Conservation (phyloP, 2,329 filamentous ascomycete genomes). For the Aspergillus sclerotialis region DNA sequence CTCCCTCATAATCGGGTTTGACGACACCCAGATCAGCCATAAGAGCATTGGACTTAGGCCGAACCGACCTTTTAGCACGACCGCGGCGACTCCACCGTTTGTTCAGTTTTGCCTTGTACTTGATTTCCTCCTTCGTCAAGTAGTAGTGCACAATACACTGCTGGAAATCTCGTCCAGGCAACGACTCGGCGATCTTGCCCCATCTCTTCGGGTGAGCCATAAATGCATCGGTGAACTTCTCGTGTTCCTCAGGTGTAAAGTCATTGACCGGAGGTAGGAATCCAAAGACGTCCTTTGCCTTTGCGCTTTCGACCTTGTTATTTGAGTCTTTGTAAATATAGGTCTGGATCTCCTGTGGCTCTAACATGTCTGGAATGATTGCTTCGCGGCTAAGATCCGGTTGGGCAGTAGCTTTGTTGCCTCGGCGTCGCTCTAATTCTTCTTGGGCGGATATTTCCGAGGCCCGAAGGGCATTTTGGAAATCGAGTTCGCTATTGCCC, state of each 20-base stretch:
- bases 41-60: slow-evolving; percentile 42
- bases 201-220: slow-evolving; percentile 45
- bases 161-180: slow-evolving; percentile 41
- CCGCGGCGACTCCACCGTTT: slow-evolving; percentile 39
- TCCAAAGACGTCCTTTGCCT: slow-evolving; percentile 37
- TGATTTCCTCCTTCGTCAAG: slow-evolving; percentile 43
- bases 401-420: slow-evolving; percentile 35
- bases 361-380: slow-evolving; percentile 42
- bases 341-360: slow-evolving; percentile 30
- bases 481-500: slow-evolving; percentile 44
- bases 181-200: slow-evolving; percentile 43
- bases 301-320: slow-evolving; percentile 30
- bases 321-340: slow-evolving; percentile 42
- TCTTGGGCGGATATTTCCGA: slow-evolving; percentile 44
- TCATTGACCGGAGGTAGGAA: slow-evolving; percentile 41
- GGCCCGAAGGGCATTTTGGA: slow-evolving; percentile 41
- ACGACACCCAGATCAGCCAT: slow-evolving; percentile 41
- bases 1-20: slow-evolving; percentile 37
- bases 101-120: slow-evolving; percentile 44
- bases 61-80: slow-evolving; percentile 29
- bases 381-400: slow-evolving; percentile 42
- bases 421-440: slow-evolving; percentile 39
- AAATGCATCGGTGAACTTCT: slow-evolving; percentile 41
- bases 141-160: slow-evolving; percentile 47
- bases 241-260: slow-evolving; percentile 42